Evolutionary conservation across 1,139 yeast species (phyloP), one percentile per base, ranked within the genome.

Genomic region (Candida neerlandica): DNA sequence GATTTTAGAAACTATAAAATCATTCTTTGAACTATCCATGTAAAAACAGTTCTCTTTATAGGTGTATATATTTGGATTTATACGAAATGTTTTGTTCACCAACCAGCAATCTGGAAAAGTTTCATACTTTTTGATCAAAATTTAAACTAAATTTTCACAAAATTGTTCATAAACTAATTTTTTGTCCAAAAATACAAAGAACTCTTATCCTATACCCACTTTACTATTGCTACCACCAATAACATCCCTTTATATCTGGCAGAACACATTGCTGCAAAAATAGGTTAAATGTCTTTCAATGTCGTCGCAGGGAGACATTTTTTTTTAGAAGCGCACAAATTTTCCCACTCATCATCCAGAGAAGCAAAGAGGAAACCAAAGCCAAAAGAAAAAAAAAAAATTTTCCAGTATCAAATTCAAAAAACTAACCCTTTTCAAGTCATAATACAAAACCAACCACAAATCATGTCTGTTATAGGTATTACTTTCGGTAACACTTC

Each of bases 401-500:
- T 37, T 37, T 37, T 37, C 41, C 41, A 37, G 15, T 37, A 37
- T 37, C 41, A 37, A 33, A 33, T 16, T 11, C 15, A 7, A 23
- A 7, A 23, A 23, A 2, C 9, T 32, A 33, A 33, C 37, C 37
- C n/a, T n/a, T 33, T 15, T 14, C 16, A 33, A 33, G 11, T 16
- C 37, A 33, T 35, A 14, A 18, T 15, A 6, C 18, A 37, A 21
- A n/a, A 7, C 21, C 30, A 37, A 37, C 37, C 4, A 35, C 39
- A n/a, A 21, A 50, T 39, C 14, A 67, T 67, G 71, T 65, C 71
- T 68, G 89, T 91, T 60, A 89, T 94, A 71, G 99, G 99, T 71
- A 83, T 94, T 67, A 86, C 97, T 47, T 92, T 94, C 69, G 99
- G 99, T 70, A 94, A 94, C 82, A 87, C 97, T 46, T 82, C 96